phyloP scores from a whole-genome alignment of 140 eudicot genomes.

The Stevia rebaudiana region DNA sequence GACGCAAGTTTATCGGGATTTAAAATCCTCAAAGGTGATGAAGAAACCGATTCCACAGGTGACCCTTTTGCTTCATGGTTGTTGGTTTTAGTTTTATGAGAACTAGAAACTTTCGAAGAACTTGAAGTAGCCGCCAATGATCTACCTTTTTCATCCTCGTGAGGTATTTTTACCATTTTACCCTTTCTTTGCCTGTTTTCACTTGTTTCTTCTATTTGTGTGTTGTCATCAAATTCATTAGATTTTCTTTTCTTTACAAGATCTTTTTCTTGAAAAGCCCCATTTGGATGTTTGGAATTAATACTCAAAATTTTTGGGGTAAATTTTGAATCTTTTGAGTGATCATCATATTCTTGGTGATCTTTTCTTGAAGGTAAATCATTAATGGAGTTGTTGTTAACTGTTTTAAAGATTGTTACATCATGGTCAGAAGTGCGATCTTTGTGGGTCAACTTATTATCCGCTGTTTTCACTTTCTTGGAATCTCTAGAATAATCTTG shows the following conservation, averaged over 20 bases:
- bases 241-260: slow-evolving; percentile 54
- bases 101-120: slow-evolving; percentile 89
- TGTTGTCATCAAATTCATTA: slow-evolving; percentile 33
- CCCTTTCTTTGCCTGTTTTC: slow-evolving; percentile 49
- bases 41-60: slow-evolving; percentile 93
- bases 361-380: slow-evolving; percentile 43
- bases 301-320: slow-evolving; percentile 24
- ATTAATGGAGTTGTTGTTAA: slow-evolving; percentile 25
- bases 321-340: slow-evolving; percentile 33
- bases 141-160: slow-evolving; percentile 51
- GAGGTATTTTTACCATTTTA: slow-evolving; percentile 58
- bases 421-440: slow-evolving; percentile 44
- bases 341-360: slow-evolving; percentile 21
- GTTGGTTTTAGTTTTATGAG: slow-evolving; percentile 56
- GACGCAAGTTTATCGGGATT: slow-evolving; percentile 45
- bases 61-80: slow-evolving; percentile 68
- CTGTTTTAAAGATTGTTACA: slow-evolving; percentile 35
- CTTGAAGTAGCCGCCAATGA: slow-evolving; percentile 87
- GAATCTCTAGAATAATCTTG: slow-evolving; percentile 55
- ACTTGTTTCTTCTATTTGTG: slow-evolving; percentile 42
- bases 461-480: slow-evolving; percentile 57
- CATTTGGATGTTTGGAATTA: slow-evolving; percentile 24
- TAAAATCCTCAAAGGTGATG: slow-evolving; percentile 66
- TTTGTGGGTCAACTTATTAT: slow-evolving; percentile 31
- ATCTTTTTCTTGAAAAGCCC: slow-evolving; percentile 29